These are phyloP conservation scores for Fusarium sp. DNA, from an alignment of 2,329 filamentous ascomycete genomes.

Conservation along the genomic window DNA sequence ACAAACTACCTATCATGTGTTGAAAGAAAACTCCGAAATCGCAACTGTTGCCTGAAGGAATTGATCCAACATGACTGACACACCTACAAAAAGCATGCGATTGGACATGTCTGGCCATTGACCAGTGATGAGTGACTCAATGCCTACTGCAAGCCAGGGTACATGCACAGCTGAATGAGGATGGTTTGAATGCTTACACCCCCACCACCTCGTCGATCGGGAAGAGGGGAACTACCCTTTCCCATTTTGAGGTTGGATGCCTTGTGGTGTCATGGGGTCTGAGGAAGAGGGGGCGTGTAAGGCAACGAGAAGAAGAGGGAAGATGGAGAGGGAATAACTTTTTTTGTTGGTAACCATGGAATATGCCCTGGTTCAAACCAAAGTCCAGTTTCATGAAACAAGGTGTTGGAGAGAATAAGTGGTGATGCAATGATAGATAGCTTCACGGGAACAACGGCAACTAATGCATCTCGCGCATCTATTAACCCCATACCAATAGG, in stretches of 20 bases:
- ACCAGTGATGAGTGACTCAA: constrained; percentile 26
- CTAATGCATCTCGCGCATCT: not conserved
- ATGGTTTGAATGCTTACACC: not conserved
- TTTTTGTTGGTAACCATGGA: not conserved
- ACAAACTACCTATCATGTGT: not conserved
- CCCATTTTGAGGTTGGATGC: constrained; percentile 8
- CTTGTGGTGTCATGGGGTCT: constrained; percentile 33
- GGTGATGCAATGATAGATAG: not conserved
- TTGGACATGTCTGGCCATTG: not conserved
- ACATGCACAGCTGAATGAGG: not conserved
- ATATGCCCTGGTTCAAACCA: too few relatives aligned
- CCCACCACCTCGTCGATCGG: not conserved
- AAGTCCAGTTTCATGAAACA: not conserved
- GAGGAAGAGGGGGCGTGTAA: not conserved
- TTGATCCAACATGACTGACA: not conserved
- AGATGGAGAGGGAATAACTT: not conserved
- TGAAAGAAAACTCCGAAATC: not conserved
- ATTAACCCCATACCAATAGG: not conserved
- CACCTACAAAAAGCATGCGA: constrained; percentile 4
- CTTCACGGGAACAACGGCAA: not conserved
- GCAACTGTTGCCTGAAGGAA: constrained; percentile 1
- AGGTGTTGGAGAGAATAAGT: not conserved
- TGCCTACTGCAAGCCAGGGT: not conserved
- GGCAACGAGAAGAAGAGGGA: constrained; percentile 16
- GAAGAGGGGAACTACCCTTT: not conserved